Base-by-base conservation (phyloP, 139 green algal species). In the Auxenochlorella protothecoides region DNA sequence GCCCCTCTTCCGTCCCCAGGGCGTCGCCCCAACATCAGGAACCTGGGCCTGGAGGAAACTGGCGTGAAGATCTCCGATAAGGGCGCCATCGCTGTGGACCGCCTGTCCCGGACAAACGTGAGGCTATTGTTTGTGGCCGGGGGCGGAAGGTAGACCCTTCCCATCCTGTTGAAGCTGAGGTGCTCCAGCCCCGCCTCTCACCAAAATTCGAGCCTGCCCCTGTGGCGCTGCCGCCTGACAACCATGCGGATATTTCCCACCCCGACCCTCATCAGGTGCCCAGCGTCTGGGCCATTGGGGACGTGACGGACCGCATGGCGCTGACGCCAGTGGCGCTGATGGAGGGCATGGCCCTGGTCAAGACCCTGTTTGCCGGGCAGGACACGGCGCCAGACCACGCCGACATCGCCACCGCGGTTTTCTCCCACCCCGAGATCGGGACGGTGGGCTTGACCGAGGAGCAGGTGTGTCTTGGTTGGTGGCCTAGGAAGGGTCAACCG, bases 261-360 rank as follows among this genome's bases (percentile, higher is more conserved):
- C 27, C 27, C 27, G 27, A 44, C 27, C 27, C 27, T 44, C 27
- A 44, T 44, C 61, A 76, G 72, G 86, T 95, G 53, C 80, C 84
- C 15, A 89, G 73, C 83, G 90, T 99, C 73, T 97, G 81, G 79
- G 94, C 94, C 2, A 79, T 99, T n/a, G 94, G 94, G 0, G 94
- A 99, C 76, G 92, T 97, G 7, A 96, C 89, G 14, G 86, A 96
- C 77, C 81, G 92, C 15, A 92, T 97, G 76, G 87, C 91, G 60
- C 78, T 98, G 65, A 86, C 81, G 12, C 81, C 83, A 55, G 81
- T 87, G 27, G 93, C 93, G 7, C 85, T 97, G 53, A 97, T 97
- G 94, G 91, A 97, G 83, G 94, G 91, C 74, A 97, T 95, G 90
- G 88, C 89, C 0, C 79, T 98, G 16, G 89, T 89, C 66, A 87